Evolutionary conservation across 371 early-diverging fungal species (phyloP), one percentile per base, ranked within the genome.

Genomic region (Actinomortierella ambigua): DNA sequence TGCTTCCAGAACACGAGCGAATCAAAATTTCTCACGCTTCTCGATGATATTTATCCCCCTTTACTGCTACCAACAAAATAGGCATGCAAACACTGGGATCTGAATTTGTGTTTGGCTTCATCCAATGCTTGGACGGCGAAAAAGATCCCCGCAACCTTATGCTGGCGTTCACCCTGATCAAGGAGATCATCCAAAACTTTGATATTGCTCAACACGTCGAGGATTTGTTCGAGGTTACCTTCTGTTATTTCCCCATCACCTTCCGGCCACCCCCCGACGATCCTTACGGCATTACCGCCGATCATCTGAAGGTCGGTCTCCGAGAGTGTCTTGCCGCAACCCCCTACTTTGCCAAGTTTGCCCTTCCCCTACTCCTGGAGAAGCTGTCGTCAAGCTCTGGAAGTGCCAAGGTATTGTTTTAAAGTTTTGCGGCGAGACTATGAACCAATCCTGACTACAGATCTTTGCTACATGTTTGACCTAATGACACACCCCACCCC

Each of bases 191-290:
- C 11, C 62, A 77, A 11, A 78, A 86, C 43, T 90, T 93, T 53
- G 93, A 96, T 71, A 89, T 94, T 48, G 77, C 85, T 7, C 77
- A 84, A 29, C 84, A 91, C 68, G 87, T 89, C 6, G 93, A 95
- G 87, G 95, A 95, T 65, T 65, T 98, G 47, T 98, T 98, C 69
- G 97, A 98, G 61, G 90, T 95, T 18, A 87, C 93, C 24, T 98
- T 94, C 61, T 97, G 97, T 81, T 99, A 99, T 81, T 99, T 99
- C 68, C 99, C 99, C 0, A 98, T 99, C 69, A 98, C 99, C 2
- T 99, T 97, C 77, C 90, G 91, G 73, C 92, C 96, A 7, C 94
- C 96, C 0, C 95, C 95, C 39, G 93, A 93, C 63, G 98, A 97
- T 80, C 91, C 94, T 2, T 92, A 91, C 55, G 95, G 94, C 18